Percentiles rank a stretch among this genome's conserved stretches.
Evolutionary conservation across 73 alveolate species (phyloP).

Genomic region (Blepharisma stoltei): DNA sequence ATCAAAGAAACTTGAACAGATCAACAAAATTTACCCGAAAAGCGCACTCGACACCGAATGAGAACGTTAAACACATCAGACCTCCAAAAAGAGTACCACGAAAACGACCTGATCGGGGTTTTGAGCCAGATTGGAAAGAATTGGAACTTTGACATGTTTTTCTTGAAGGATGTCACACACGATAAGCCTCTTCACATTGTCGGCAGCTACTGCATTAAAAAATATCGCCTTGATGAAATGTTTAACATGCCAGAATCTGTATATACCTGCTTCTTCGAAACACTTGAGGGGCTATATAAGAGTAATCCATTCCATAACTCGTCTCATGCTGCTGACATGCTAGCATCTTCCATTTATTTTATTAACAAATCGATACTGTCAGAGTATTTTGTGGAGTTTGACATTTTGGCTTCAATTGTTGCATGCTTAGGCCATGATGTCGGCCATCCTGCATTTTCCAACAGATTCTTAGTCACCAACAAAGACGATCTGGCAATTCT

Average conservation of each 20-base stretch:
- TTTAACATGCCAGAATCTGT: background rate
- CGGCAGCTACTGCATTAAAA: constrained; percentile 3
- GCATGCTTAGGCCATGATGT: constrained; percentile 76
- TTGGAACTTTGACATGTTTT: constrained; percentile 21
- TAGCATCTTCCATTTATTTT: constrained; percentile 44
- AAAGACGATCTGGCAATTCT: constrained; percentile 54
- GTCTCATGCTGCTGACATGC: constrained; percentile 72
- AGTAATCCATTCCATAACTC: constrained; percentile 54
- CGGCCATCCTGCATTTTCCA: constrained; percentile 84
- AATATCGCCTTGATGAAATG: background rate
- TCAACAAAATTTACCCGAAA: background rate
- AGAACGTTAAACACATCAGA: background rate
- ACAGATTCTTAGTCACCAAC: constrained; percentile 59
- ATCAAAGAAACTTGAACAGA: background rate
- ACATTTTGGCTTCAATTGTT: constrained; percentile 25
- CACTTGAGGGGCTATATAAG: background rate
- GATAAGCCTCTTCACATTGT: constrained; percentile 5
- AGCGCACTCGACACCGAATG: background rate
- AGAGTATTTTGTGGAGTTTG: constrained; percentile 22
- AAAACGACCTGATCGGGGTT: background rate
- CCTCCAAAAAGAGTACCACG: background rate
- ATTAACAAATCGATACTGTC: constrained; percentile 32
- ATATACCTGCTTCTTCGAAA: background rate
- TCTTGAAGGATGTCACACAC: background rate
- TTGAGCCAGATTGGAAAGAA: background rate